Evolutionary conservation across 2,329 filamentous ascomycete species (phyloP).

Genomic region (Botryosphaeria dothidea): DNA sequence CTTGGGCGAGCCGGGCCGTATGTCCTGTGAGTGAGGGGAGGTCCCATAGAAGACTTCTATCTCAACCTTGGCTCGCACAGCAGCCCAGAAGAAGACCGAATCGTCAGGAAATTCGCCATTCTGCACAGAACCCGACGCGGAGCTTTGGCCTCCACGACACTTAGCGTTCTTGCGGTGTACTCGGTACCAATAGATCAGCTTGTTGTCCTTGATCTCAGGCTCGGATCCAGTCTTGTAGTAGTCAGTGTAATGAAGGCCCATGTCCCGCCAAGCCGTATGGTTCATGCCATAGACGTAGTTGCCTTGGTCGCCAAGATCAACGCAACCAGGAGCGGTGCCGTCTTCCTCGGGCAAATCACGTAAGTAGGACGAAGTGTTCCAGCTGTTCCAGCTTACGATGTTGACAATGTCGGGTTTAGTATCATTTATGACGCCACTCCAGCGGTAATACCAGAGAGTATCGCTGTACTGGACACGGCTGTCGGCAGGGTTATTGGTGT

Average conservation of each 20-base stretch:
- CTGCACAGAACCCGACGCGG: constrained; percentile 22
- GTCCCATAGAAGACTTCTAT: constrained; percentile 16
- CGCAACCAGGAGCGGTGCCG: constrained; percentile 25
- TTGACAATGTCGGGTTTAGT: constrained; percentile 41
- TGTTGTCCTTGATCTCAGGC: constrained; percentile 35
- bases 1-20: constrained; percentile 5
- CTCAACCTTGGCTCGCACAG: constrained; percentile 28
- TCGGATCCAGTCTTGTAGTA: constrained; percentile 37
- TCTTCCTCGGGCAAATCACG: constrained; percentile 36
- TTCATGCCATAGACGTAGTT: constrained; percentile 38
- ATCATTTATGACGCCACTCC: constrained; percentile 24
- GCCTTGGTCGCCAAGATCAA: constrained; percentile 29
- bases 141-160: constrained; percentile 32
- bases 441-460: constrained; percentile 37
- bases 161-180: constrained; percentile 36
- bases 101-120: constrained; percentile 36
- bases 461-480: constrained; percentile 40
- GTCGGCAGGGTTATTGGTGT: constrained; percentile 31
- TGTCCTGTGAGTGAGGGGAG: not conserved
- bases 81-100: constrained; percentile 41
- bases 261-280: constrained; percentile 41
- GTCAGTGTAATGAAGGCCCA: constrained; percentile 39
- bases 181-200: constrained; percentile 43
- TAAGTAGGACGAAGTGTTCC: constrained; percentile 41
- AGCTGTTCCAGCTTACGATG: constrained; percentile 43